Percentiles rank a stretch among this genome's conserved stretches.
Evolutionary conservation across 164 flowering plant genomes (phyloP).

Genomic region (Vitis vinifera): DNA sequence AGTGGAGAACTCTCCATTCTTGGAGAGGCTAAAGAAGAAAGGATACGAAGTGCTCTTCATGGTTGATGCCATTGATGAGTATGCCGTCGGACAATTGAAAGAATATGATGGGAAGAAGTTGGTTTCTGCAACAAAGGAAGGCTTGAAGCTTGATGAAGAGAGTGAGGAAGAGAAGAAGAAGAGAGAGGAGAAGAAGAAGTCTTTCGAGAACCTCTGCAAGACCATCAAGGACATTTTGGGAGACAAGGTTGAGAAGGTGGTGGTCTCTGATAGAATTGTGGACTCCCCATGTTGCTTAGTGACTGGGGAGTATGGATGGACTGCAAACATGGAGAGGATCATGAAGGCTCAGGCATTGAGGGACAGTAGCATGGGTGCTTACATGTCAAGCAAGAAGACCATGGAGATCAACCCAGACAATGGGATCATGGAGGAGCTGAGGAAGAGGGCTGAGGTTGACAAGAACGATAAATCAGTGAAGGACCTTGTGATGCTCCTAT

Average conservation of each 20-base stretch:
- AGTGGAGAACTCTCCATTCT: slow-evolving; percentile 74
- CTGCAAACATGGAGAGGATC: slow-evolving; percentile 76
- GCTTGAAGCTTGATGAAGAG: slow-evolving; percentile 66
- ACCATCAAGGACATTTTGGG: slow-evolving; percentile 66
- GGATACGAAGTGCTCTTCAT: slow-evolving; percentile 71
- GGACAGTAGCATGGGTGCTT: slow-evolving; percentile 67
- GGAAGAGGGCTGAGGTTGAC: slow-evolving; percentile 76
- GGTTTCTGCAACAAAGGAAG: slow-evolving; percentile 75
- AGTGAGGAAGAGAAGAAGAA: slow-evolving; percentile 68
- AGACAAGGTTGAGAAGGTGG: slow-evolving; percentile 66
- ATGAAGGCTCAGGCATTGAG: slow-evolving; percentile 77
- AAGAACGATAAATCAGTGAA: slow-evolving; percentile 69
- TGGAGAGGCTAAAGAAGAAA: slow-evolving; percentile 70
- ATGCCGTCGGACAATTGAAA: slow-evolving; percentile 66
- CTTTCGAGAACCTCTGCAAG: slow-evolving; percentile 66
- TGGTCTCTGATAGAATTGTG: slow-evolving; percentile 69
- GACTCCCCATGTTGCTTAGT: slow-evolving; percentile 76
- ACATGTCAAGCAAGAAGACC: slow-evolving; percentile 83
- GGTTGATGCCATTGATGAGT: slow-evolving; percentile 79
- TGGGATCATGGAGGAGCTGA: slow-evolving; percentile 72
- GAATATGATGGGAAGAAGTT: slow-evolving; percentile 75
- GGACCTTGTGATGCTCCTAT: slow-evolving; percentile 59
- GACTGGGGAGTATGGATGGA: slow-evolving; percentile 73
- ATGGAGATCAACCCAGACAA: slow-evolving; percentile 84
- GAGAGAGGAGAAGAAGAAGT: slow-evolving; percentile 61